Evolutionary conservation across 306 rosid genomes (phyloP), one percentile per base, ranked within the genome.

Genomic region (Astragalus membranaceus): DNA sequence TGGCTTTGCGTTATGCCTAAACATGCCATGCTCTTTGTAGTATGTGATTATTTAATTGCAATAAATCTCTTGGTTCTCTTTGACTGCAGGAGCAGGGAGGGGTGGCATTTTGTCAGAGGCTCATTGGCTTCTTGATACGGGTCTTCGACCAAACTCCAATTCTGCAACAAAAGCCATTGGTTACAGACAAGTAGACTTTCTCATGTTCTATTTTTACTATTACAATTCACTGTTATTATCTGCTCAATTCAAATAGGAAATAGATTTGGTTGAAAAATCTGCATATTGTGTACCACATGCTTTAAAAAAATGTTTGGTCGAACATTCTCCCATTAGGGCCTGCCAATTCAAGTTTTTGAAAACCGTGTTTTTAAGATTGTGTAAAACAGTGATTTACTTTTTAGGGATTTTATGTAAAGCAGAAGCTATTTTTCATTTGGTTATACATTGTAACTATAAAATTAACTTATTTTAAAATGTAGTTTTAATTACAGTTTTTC

Each of bases 151-250:
- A 73, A 87, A 87, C 75, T 81, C 92, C 67, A 88, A 85, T 85
- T 88, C 97, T 52, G 96, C 96, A 60, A 90, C 96, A 32, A 79
- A 81, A 68, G 97, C 95, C 51, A 94, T 90, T 49, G 96, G 98
- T 51, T 94, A 94, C 80, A 87, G 96, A 88, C 97, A 94, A 50
- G 98, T 94, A 90, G 66, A 20, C 23, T 33, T 37, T 5, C 41
- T 3, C 8, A 36, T 61, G 67, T 15, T 61, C 5, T 17, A 10
- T 15, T 13, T 32, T 67, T 64, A 7, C 49, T 16, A 16, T 70
- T 65, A 49, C 36, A 41, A 48, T 50, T 62, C 43, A 23, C 53
- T 77, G 59, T 75, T 54, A 36, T 58, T 29, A 64, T 75, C n/a
- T 69, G 20, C 73, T 37, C 48, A 42, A 53, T 43, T 57, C 20